Evolutionary conservation across 2,329 filamentous ascomycete genomes (phyloP).

Genomic region (Leptographium radiaticola): DNA sequence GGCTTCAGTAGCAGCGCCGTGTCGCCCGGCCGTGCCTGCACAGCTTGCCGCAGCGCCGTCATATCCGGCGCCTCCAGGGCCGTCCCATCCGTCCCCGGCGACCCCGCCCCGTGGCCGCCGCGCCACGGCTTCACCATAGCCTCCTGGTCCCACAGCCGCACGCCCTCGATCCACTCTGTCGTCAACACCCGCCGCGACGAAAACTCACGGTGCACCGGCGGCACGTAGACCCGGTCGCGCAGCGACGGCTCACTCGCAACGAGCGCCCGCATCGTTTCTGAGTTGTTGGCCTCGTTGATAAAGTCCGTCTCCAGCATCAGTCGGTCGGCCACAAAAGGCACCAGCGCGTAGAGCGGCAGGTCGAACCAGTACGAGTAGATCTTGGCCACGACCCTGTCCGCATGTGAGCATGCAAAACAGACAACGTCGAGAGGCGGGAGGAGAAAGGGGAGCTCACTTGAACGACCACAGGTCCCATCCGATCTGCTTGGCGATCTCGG

Average conservation of each 20-base stretch:
- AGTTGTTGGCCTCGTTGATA: constrained; percentile 78
- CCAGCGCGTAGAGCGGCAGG: constrained; percentile 79
- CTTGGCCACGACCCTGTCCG: constrained; percentile 52
- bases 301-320: constrained; percentile 91
- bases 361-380: constrained; percentile 84
- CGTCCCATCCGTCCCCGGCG: constrained; percentile 60
- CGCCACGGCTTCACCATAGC: constrained; percentile 65
- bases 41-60: constrained; percentile 28
- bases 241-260: constrained; percentile 65
- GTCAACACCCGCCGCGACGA: constrained; percentile 77
- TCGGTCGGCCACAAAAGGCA: constrained; percentile 89
- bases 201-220: constrained; percentile 69
- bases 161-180: constrained; percentile 95
- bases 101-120: constrained; percentile 62
- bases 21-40: constrained; percentile 37
- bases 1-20: constrained; percentile 65
- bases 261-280: constrained; percentile 67
- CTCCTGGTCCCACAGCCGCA: constrained; percentile 84
- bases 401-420: not conserved
- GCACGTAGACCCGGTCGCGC: constrained; percentile 74
- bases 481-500: constrained; percentile 82
- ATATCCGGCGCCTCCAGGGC: constrained; percentile 41
- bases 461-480: constrained; percentile 95
- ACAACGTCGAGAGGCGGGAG: constrained; percentile 6
- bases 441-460: constrained; percentile 39